A percentile compares a stretch with the other conserved stretches of the same genome.
phyloP scores from a whole-genome alignment of 129 eudicot species.

The Centella asiatica region DNA sequence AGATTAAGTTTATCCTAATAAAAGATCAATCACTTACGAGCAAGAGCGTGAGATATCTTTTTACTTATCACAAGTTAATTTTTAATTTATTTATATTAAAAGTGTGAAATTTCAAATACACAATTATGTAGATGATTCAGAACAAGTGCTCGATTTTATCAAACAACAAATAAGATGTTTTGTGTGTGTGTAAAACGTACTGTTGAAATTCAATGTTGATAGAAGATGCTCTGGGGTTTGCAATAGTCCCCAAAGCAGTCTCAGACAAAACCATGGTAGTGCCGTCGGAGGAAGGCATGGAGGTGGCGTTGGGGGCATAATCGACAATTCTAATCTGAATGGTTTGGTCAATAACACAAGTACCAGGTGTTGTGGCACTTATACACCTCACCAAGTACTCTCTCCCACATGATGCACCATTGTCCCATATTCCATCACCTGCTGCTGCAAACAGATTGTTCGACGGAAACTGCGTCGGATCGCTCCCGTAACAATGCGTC shows the following conservation, averaged over 20 bases:
- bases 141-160: neutral
- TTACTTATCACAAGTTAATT: no score
- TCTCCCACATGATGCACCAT: slow-evolving; percentile 70
- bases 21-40: no score
- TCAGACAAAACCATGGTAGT: slow-evolving; percentile 46
- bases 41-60: no score
- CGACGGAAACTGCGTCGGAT: slow-evolving; percentile 55
- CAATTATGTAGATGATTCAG: neutral
- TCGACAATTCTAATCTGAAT: slow-evolving; percentile 52
- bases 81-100: no score
- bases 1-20: no score
- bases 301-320: slow-evolving; percentile 21
- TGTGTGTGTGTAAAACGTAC: slow-evolving; percentile 20
- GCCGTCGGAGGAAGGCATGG: slow-evolving; percentile 19
- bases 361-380: slow-evolving; percentile 29
- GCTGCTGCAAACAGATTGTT: slow-evolving; percentile 66
- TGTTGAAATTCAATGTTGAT: slow-evolving; percentile 55
- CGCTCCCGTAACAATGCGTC: slow-evolving; percentile 46
- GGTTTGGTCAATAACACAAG: slow-evolving; percentile 27
- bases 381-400: slow-evolving; percentile 61
- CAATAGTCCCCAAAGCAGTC: slow-evolving; percentile 42
- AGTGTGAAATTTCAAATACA: no score
- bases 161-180: neutral
- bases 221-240: slow-evolving; percentile 17
- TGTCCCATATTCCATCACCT: slow-evolving; percentile 68